Conservation (phyloP, 805 yeast species). For the Metschnikowia shivogae region DNA sequence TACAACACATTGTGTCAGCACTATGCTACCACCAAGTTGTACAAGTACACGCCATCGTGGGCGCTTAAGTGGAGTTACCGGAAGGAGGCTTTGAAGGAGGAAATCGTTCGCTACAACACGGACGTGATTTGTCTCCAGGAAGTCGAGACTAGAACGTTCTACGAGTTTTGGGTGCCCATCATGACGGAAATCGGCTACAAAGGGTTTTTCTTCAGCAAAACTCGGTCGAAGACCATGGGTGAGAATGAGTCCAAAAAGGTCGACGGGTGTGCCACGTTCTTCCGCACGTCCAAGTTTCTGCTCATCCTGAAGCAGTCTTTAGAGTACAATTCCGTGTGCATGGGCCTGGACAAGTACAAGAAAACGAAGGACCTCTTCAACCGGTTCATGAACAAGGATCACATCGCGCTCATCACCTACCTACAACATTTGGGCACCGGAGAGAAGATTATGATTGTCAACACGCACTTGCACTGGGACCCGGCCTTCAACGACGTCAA, state of each 20-base stretch:
- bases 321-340: constrained; percentile 79
- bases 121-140: constrained; percentile 93
- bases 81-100: constrained; percentile 68
- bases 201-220: constrained; percentile 79
- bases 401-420: constrained; percentile 74
- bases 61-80: constrained; percentile 93
- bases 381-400: constrained; percentile 94
- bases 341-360: constrained; percentile 80
- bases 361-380: constrained; percentile 93
- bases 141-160: constrained; percentile 82
- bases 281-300: constrained; percentile 62
- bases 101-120: constrained; percentile 58
- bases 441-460: constrained; percentile 68
- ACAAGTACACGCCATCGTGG: constrained; percentile 95
- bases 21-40: constrained; percentile 89
- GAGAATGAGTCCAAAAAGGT: constrained; percentile 80
- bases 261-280: constrained; percentile 98
- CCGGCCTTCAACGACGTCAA: constrained; percentile 95
- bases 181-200: constrained; percentile 72
- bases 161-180: constrained; percentile 80
- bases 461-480: constrained; percentile 98
- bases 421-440: constrained; percentile 73
- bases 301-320: constrained; percentile 66
- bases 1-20: constrained; percentile 94
- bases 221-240: constrained; percentile 87